Base-by-base conservation (phyloP, 2,329 filamentous ascomycete species). In the Zasmidium cellare region DNA sequence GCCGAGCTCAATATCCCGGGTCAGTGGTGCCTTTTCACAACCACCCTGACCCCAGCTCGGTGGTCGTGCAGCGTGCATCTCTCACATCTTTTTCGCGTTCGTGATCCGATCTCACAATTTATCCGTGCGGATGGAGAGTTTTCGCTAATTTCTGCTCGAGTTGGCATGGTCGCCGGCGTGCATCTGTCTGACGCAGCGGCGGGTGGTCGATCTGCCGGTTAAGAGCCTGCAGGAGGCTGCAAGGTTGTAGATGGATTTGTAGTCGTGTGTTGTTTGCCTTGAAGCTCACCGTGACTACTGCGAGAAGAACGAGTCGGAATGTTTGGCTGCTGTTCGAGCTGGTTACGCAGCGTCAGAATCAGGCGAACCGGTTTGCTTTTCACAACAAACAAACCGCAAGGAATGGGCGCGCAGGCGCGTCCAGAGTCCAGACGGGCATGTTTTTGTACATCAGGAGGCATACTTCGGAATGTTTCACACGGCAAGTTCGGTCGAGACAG, bases 121-220 rank as follows among this genome's bases (percentile, higher is more conserved):
- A n/a, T n/a, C 52, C 52, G 16, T 47, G 46, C 22, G 22, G 20
- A 19, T 53, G 51, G 51, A 41, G 19, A 54, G 44, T 46, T 18
- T 54, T 54, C 53, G 53, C 28, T 28, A 49, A 28, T 41, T 14
- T 20, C 9, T n/a, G 16, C 53, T 46, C 45, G 23, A 45, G 28
- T n/a, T 9, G 47, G 53, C 12, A 49, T 35, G 45, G 52, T 28
- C 14, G 22, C 24, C 19, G 46, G 53, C 46, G 53, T 9, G 47
- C 46, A 55, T 55, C 53, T 51, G 19, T 23, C 31, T 35, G 44
- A 47, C 46, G 31, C 53, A 55, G 44, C 46, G 53, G 28, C 46
- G 31, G 31, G 24, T 45, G n/a, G 31, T 9, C 53, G 47, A 56
- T 56, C 53, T 56, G 53, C 53, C 53, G 53, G 49, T 25, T 9